Base-by-base conservation (phyloP, 371 early-diverging fungal species). In the Mortierella sp. region DNA sequence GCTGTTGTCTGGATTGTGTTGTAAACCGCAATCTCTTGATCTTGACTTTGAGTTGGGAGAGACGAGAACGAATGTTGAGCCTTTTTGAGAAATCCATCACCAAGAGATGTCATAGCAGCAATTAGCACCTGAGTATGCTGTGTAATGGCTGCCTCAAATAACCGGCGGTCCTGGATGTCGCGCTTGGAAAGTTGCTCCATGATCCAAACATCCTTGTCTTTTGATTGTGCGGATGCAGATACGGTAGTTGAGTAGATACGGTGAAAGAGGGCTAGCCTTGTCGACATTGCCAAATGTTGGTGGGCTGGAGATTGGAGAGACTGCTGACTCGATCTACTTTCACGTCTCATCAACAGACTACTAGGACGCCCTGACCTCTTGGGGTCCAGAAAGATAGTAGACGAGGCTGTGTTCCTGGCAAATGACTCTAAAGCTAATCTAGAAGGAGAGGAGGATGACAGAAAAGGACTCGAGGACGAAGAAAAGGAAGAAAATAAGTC, bases 251-350 rank as follows among this genome's bases (percentile, higher is more conserved):
- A 64, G 3, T 55, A 16, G 52, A 80, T 66, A 9, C 75, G 49
- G 61, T 80, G 80, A 26, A 80, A 69, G 26, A 80, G 69, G 5
- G 80, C 75, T 20, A 80, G 62, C 24, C 80, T 63, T 1, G 80
- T 75, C 3, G 80, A 75, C 68, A 72, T 71, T 40, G 69, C 72
- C n/a, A 75, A 55, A 40, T 69, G 75, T 8, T 74, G 79, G 22
- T 51, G 66, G 0, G 62, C n/a, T 5, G 72, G 54, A 1, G 72
- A 30, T 5, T 55, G 68, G 22, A 62, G 16, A 24, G 57, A 59
- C 10, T 66, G 60, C 37, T 73, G 75, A n/a, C 24, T 69, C 1
- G 61, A 26, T 20, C 79, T 70, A 30, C 59, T 69, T 37, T 79
- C 79, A 0, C 79, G 71, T 26, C 75, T 74, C 68, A 68, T 64